A percentile compares a stretch with the other conserved stretches of the same genome.
Conservation (phyloP, 2,329 filamentous ascomycete species). For the Pleurostoma richardsiae region DNA sequence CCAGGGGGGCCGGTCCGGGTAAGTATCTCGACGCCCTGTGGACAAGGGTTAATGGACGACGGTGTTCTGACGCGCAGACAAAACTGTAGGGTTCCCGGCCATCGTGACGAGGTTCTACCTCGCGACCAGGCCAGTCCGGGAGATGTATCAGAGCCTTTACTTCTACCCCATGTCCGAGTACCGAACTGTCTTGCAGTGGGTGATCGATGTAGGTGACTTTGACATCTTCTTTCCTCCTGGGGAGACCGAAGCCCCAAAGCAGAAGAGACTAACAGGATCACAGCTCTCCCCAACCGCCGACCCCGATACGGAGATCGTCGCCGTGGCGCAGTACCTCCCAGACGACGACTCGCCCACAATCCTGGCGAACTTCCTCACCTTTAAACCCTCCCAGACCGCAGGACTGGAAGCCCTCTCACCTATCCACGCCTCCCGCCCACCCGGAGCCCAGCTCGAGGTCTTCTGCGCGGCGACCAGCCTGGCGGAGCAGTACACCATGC, state of each 20-base stretch:
- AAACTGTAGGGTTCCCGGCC: constrained; percentile 39
- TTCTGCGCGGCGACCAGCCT: constrained; percentile 35
- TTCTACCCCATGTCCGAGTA: constrained; percentile 40
- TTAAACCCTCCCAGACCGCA: constrained; percentile 28
- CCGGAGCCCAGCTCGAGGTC: constrained; percentile 26
- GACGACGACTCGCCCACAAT: constrained; percentile 21
- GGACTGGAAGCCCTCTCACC: constrained; percentile 27
- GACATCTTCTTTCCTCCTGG: neutral
- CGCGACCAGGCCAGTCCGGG: constrained; percentile 23
- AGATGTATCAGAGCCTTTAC: constrained; percentile 32
- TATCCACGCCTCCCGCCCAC: constrained; percentile 30
- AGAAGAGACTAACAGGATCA: neutral
- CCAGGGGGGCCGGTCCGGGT: constrained; percentile 39
- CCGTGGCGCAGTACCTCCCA: constrained; percentile 23
- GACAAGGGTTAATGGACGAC: no score
- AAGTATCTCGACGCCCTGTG: constrained; percentile 1
- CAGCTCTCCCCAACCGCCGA: constrained; percentile 25
- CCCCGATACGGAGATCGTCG: constrained; percentile 32
- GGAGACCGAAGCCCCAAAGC: neutral
- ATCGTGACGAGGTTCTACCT: constrained; percentile 47
- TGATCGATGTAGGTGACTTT: constrained; percentile 27
- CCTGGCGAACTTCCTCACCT: constrained; percentile 32
- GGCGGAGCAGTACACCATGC: constrained; percentile 31
- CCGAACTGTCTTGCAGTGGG: constrained; percentile 39
- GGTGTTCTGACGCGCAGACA: neutral